A percentile compares a stretch with the other conserved stretches of the same genome.
Evolutionary conservation across 352 stramenopile species (phyloP).

Genomic region (Globisporangium alternatum): DNA sequence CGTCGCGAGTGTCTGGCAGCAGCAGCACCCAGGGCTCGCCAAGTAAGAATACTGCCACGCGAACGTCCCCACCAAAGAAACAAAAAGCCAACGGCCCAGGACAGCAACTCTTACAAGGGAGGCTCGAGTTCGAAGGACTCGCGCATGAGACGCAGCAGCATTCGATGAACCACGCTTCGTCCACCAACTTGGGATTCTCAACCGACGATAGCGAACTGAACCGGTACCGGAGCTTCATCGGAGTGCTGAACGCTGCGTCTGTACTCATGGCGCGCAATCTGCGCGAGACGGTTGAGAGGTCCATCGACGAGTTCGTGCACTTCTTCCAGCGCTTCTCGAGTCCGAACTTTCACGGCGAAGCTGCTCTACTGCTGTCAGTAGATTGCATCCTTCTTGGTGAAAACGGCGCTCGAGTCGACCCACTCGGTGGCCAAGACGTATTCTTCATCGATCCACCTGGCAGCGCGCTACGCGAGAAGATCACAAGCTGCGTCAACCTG

Average conservation of each 20-base stretch:
- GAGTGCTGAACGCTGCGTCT: slow-evolving; percentile 74
- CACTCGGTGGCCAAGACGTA: slow-evolving; percentile 21
- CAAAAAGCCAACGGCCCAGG: slow-evolving; percentile 14
- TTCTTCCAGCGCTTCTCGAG: slow-evolving; percentile 79
- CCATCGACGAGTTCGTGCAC: slow-evolving; percentile 58
- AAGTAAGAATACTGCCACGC: not conserved
- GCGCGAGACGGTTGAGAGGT: slow-evolving; percentile 81
- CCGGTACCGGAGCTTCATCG: slow-evolving; percentile 54
- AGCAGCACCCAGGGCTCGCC: slow-evolving; percentile 3
- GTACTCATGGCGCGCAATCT: slow-evolving; percentile 91
- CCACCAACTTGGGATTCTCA: not conserved
- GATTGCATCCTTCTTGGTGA: slow-evolving; percentile 32
- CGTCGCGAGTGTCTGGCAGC: not conserved
- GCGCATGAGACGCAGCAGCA: not conserved
- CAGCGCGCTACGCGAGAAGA: slow-evolving; percentile 53
- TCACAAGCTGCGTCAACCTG: slow-evolving; percentile 55
- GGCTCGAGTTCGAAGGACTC: slow-evolving; percentile 58
- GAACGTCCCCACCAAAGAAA: slow-evolving; percentile 19
- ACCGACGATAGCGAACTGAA: slow-evolving; percentile 41
- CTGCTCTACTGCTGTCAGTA: slow-evolving; percentile 57
- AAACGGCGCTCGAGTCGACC: slow-evolving; percentile 9
- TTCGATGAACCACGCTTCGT: slow-evolving; percentile 1
- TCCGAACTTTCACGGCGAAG: slow-evolving; percentile 48
- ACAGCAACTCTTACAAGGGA: slow-evolving; percentile 37
- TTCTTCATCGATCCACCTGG: slow-evolving; percentile 68